Base-by-base conservation (phyloP, 2,329 filamentous ascomycete genomes). In the Dothidotthia symphoricarpi region DNA sequence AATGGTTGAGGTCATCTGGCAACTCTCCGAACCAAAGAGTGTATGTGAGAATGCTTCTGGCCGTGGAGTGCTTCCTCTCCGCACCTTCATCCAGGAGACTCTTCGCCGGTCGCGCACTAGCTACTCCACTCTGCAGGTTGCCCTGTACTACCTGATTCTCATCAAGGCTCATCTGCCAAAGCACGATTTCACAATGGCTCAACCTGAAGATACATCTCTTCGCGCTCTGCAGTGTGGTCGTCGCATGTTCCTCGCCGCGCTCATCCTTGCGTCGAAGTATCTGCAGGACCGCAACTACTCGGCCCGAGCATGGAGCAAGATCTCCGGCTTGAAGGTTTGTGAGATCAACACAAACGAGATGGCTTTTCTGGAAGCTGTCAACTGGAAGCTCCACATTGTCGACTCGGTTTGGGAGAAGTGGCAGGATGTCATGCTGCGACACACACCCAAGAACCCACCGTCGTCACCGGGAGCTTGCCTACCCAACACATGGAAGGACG, bases 341-440 rank as follows among this genome's bases (percentile, higher is more conserved):
- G 93, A 98, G 70, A 97, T 98, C 69, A 97, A 97, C 69, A 85
- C 89, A 61, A 97, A 97, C 66, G 93, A 98, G 71, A 85, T 94
- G 67, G 83, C 87, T 13, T 98, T 97, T 65, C 77, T 98, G 31
- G 73, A 85, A 45, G 87, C 90, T 30, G 88, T 98, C 47, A 84
- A 88, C 66, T 98, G 91, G 90, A 88, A 89, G 59, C 80, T 98
- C 19, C 93, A 98, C 67, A 91, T 98, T 48, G 85, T 88, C 1
- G 89, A 96, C 52, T 78, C 84, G 3, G 78, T 87, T 8, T 97
- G 95, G 70, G 85, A 93, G 65, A 83, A 86, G 49, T 98, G 93
- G 93, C 91, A 88, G 29, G 88, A 95, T 47, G 85, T 96, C 48
- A 87, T 97, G 36, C 73, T 95, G 51, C 87, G 86, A 68, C 86